Evolutionary conservation across 176 grass and related monocot species (phyloP), one percentile per base, ranked within the genome.

Genomic region (Musa troglodytarum): DNA sequence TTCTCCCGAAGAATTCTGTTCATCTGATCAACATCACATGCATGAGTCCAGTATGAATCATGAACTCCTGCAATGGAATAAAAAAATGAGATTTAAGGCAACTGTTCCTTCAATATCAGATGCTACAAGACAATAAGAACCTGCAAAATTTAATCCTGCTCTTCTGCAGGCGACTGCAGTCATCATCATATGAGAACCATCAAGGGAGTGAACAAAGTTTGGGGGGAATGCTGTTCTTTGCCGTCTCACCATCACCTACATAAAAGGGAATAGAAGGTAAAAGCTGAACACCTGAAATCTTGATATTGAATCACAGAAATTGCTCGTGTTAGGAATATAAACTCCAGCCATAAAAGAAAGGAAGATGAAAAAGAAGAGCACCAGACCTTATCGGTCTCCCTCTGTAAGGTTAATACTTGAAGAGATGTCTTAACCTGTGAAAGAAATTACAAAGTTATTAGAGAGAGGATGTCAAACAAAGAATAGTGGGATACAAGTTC

Each of bases 151-250:
- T 29, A 98, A 78, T 56, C 90, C 90, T 76, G 81, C 79, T 73
- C 50, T 86, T 86, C 79, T 98, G 86, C 95, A 98, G 55, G 88
- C 90, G 59, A 98, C 80, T 78, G 90, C 95, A 74, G 90, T 93
- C 90, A 93, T 86, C 95, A 98, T 98, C 95, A 98, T 98, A 87
- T 98, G 95, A 71, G 95, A 98, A 53, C 95, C 85, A 63, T 98
- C 95, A 78, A 98, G 90, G 63, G 90, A 98, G 65, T 98, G 95
- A 24, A 98, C 95, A 84, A 98, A 98, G 50, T 98, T 98, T 82
- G 95, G 95, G 80, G 95, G 88, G 63, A 98, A 98, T 70, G 95
- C 95, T 78, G 90, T 86, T 66, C 86, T 87, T 54, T 98, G 95
- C 53, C 95, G 84, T 80, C 89, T 98, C 61, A 89, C 82, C 90